Conservation (phyloP, 495 filamentous ascomycete species). For the Collariella sp. region DNA sequence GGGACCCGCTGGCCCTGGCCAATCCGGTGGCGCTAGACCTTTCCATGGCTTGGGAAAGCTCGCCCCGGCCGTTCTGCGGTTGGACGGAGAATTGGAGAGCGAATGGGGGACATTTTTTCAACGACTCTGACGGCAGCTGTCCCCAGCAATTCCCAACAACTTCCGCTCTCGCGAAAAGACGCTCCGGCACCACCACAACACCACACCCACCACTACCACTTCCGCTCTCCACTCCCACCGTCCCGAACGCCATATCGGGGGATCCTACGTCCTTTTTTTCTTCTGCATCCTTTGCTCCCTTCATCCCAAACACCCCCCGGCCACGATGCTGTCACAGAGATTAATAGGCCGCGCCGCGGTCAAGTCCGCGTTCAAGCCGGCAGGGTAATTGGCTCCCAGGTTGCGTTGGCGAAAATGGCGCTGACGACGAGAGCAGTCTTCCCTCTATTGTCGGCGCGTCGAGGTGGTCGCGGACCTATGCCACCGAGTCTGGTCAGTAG, state of each 20-base stretch:
- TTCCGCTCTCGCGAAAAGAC: too few species aligned
- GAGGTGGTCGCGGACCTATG: conserved; percentile 61
- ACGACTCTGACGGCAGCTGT: conserved; percentile 1
- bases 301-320: not conserved
- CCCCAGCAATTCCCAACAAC: conserved; percentile 18
- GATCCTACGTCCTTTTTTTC: conserved; percentile 10
- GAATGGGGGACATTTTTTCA: conserved; percentile 13
- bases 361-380: conserved; percentile 53
- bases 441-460: conserved; percentile 52
- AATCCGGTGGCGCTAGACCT: conserved; percentile 7
- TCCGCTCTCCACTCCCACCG: conserved; percentile 4
- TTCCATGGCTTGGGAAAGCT: conserved; percentile 2
- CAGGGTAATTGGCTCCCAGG: conserved; percentile 34
- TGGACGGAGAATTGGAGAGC: conserved; percentile 13
- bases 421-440: conserved; percentile 36
- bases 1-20: too few species aligned
- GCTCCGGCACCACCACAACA: too few species aligned
- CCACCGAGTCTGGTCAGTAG: conserved; percentile 66
- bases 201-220: not conserved
- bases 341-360: conserved; percentile 58
- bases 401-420: conserved; percentile 22
- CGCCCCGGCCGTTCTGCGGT: conserved; percentile 9
- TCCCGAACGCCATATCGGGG: not conserved
- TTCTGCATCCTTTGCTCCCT: conserved; percentile 14
- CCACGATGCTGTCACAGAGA: conserved; percentile 60